Evolutionary conservation across 1,284 basidiomycete species (phyloP).

Genomic region (Mycena citricolor): DNA sequence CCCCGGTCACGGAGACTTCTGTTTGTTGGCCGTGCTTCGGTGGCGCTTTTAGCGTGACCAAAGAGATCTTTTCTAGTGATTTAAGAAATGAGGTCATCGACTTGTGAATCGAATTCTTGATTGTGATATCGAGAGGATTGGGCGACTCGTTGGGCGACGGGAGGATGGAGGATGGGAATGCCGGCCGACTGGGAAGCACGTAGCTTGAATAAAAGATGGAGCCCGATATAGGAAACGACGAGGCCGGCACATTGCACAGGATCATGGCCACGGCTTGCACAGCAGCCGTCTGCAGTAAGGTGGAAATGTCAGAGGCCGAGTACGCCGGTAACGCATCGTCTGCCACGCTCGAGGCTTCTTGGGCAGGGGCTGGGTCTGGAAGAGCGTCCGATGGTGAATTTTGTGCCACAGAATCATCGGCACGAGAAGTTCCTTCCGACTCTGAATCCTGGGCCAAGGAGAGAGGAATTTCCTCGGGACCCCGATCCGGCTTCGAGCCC

Average conservation of each 20-base stretch:
- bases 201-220: conserved; percentile 77
- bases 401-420: too few species aligned
- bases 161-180: conserved; percentile 46
- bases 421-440: too few species aligned
- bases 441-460: too few species aligned
- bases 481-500: conserved; percentile 56
- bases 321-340: too few species aligned
- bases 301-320: conserved; percentile 57
- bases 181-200: conserved; percentile 74
- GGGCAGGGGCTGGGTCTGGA: conserved; percentile 2
- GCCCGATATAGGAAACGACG: conserved; percentile 72
- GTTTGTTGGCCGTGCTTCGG: conserved; percentile 53
- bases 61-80: conserved; percentile 63
- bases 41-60: conserved; percentile 71
- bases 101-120: conserved; percentile 76
- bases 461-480: too few species aligned
- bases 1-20: conserved; percentile 60
- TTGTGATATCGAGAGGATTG: conserved; percentile 41
- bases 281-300: conserved; percentile 67
- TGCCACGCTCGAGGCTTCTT: too few species aligned
- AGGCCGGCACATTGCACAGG: conserved; percentile 46
- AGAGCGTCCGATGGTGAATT: conserved; percentile 18
- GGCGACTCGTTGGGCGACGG: conserved; percentile 9
- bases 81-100: conserved; percentile 82
- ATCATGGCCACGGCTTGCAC: conserved; percentile 61